These are phyloP conservation scores for Podosphaera xanthii DNA, from an alignment of 2,329 filamentous ascomycete species.

Conservation along the genomic window DNA sequence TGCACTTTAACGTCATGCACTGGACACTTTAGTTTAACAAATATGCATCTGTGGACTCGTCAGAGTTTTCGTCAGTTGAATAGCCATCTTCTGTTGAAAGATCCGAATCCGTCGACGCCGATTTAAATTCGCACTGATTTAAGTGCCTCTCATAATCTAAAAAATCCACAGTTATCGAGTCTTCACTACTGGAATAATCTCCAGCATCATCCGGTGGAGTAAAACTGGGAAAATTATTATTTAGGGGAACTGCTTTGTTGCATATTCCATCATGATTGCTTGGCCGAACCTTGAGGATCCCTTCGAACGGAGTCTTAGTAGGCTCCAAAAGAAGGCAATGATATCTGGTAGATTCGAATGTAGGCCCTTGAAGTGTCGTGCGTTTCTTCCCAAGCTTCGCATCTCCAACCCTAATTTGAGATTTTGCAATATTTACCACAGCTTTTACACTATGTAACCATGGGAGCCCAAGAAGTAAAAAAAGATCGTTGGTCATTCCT, in stretches of 20 bases:
- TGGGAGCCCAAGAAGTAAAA: neutral
- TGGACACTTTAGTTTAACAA: too few relatives aligned
- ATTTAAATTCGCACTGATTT: neutral
- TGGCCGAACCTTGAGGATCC: too few relatives aligned
- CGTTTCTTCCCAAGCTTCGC: neutral
- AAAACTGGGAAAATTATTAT: too few relatives aligned
- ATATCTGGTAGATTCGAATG: too few relatives aligned
- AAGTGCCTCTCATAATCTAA: neutral
- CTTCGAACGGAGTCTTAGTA: too few relatives aligned
- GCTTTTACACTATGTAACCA: neutral
- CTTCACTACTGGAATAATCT: neutral
- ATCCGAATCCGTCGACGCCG: neutral
- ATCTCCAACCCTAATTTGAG: neutral
- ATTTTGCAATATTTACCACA: neutral
- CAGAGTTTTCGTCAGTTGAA: constrained; percentile 34
- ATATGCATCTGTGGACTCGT: too few relatives aligned
- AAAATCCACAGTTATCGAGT: neutral
- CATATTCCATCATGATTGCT: too few relatives aligned
- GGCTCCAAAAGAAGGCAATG: too few relatives aligned
- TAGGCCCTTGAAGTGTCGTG: too few relatives aligned
- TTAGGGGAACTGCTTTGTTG: too few relatives aligned
- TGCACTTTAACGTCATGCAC: too few relatives aligned
- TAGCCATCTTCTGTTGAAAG: neutral
- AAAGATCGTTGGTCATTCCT: neutral
- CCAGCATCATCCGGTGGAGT: too few relatives aligned